Percentiles rank a stretch among this genome's conserved stretches.
Conservation (phyloP, 2,329 filamentous ascomycete genomes). For the Nemania abortiva region DNA sequence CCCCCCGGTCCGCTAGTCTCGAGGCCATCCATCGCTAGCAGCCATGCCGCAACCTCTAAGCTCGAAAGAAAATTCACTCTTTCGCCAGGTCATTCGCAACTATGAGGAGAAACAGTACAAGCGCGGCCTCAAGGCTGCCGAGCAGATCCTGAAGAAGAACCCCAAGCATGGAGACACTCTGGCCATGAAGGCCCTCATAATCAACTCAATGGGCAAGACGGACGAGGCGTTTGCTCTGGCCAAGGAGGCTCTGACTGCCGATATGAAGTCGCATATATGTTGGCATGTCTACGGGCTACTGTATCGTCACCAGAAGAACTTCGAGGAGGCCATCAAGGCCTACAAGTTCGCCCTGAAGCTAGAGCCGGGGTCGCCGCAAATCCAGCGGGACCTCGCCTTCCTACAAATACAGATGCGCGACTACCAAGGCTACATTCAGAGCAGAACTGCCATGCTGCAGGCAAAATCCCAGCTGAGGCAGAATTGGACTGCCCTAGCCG, state of each 20-base stretch:
- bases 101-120: slow-evolving; percentile 99
- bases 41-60: slow-evolving; percentile 78
- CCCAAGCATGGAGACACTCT: slow-evolving; percentile 98
- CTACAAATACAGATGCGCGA: slow-evolving; percentile 97
- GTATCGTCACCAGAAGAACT: slow-evolving; percentile 95
- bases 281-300: slow-evolving; percentile 99
- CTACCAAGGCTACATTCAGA: slow-evolving; percentile 92
- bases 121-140: slow-evolving; percentile 89
- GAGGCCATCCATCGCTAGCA: slow-evolving; percentile 27
- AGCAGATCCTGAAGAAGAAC: slow-evolving; percentile 94
- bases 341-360: slow-evolving; percentile 95
- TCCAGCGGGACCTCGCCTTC: slow-evolving; percentile 91
- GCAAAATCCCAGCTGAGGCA: slow-evolving; percentile 83
- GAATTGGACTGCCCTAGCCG: slow-evolving; percentile 97
- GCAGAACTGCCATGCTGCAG: slow-evolving; percentile 87
- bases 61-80: slow-evolving; percentile 93
- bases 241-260: slow-evolving; percentile 90
- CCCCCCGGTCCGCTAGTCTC: slow-evolving; percentile 12
- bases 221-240: slow-evolving; percentile 95
- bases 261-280: slow-evolving; percentile 99
- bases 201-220: slow-evolving; percentile 91
- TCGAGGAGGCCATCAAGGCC: slow-evolving; percentile 98
- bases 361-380: slow-evolving; percentile 94
- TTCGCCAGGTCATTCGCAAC: slow-evolving; percentile 92
- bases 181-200: slow-evolving; percentile 98